Percentiles rank a stretch among this genome's conserved stretches.
These are phyloP conservation scores for Lentinula novae-zelandiae DNA, from an alignment of 1,284 basidiomycete species.

Conservation along the genomic window DNA sequence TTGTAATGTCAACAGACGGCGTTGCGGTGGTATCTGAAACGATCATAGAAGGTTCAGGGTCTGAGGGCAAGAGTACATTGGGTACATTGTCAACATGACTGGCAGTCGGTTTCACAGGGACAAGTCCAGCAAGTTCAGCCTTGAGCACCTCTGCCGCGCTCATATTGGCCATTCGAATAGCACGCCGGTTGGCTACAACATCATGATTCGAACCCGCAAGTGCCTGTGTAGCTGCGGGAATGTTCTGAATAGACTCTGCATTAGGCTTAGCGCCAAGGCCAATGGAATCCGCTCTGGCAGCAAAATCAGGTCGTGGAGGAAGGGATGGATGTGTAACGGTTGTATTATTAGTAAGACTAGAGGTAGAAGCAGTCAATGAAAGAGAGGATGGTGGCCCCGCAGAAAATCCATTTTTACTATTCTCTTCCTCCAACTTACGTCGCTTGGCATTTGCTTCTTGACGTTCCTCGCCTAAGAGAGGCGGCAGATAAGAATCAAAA, in stretches of 20 bases:
- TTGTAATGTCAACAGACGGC: neutral
- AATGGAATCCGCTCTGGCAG: constrained; percentile 70
- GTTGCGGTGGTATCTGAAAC: constrained; percentile 17
- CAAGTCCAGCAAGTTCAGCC: constrained; percentile 73
- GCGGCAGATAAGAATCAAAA: constrained; percentile 18
- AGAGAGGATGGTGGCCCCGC: constrained; percentile 52
- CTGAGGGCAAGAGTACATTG: constrained; percentile 31
- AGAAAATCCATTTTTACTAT: constrained; percentile 41
- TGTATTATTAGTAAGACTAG: constrained; percentile 36
- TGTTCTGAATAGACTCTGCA: constrained; percentile 49
- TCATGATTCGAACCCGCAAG: constrained; percentile 80
- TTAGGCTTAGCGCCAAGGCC: constrained; percentile 63
- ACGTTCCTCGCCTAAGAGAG: constrained; percentile 77
- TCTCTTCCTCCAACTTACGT: constrained; percentile 74
- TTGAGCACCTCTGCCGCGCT: constrained; percentile 92
- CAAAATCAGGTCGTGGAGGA: constrained; percentile 67
- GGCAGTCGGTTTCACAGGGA: constrained; percentile 45
- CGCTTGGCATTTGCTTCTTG: constrained; percentile 89
- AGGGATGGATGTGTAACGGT: constrained; percentile 45
- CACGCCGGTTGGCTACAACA: constrained; percentile 82
- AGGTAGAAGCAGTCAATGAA: constrained; percentile 39
- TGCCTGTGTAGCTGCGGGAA: constrained; percentile 59
- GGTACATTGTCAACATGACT: constrained; percentile 19
- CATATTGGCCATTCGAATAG: constrained; percentile 94
- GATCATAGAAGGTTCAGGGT: constrained; percentile 31